Evolutionary conservation across 2,329 filamentous ascomycete species (phyloP).

Genomic region (Diplodia scrobiculata): DNA sequence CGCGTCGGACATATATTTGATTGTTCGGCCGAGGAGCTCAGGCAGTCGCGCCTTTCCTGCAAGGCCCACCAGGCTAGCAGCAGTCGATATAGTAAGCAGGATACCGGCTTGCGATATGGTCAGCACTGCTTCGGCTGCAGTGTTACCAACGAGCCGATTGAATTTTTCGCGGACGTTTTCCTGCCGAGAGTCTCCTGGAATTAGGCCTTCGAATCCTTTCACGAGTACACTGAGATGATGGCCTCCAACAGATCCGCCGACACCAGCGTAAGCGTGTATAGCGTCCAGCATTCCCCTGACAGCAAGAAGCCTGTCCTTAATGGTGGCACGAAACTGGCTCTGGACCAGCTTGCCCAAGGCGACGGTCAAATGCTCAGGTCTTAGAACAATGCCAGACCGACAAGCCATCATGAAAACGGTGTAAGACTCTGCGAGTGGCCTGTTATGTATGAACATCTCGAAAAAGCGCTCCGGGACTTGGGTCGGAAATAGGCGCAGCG

Average conservation of each 20-base stretch:
- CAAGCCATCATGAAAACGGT: conserved; percentile 53
- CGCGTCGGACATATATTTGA: background rate
- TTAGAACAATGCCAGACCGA: conserved; percentile 47
- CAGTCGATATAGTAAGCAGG: conserved; percentile 32
- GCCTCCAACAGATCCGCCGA: conserved; percentile 42
- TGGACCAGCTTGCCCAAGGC: conserved; percentile 42
- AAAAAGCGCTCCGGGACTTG: conserved; percentile 49
- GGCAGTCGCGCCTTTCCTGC: conserved; percentile 34
- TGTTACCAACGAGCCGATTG: conserved; percentile 17
- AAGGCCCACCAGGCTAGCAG: conserved; percentile 39
- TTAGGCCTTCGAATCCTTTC: conserved; percentile 38
- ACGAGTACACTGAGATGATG: conserved; percentile 47
- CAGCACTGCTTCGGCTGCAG: conserved; percentile 13
- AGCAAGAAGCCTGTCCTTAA: background rate
- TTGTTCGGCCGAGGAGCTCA: conserved; percentile 16
- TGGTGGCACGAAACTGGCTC: conserved; percentile 31
- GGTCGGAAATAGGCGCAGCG: conserved; percentile 51
- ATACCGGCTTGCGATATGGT: conserved; percentile 35
- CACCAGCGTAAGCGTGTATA: conserved; percentile 48
- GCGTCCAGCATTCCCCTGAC: conserved; percentile 48
- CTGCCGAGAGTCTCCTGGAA: background rate
- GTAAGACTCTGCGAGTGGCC: conserved; percentile 53
- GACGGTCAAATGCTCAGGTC: conserved; percentile 38
- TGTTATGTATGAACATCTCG: conserved; percentile 49
- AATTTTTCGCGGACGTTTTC: conserved; percentile 29